Base-by-base conservation (phyloP, 371 early-diverging fungal genomes). In the Saksenaea vasiformis region DNA sequence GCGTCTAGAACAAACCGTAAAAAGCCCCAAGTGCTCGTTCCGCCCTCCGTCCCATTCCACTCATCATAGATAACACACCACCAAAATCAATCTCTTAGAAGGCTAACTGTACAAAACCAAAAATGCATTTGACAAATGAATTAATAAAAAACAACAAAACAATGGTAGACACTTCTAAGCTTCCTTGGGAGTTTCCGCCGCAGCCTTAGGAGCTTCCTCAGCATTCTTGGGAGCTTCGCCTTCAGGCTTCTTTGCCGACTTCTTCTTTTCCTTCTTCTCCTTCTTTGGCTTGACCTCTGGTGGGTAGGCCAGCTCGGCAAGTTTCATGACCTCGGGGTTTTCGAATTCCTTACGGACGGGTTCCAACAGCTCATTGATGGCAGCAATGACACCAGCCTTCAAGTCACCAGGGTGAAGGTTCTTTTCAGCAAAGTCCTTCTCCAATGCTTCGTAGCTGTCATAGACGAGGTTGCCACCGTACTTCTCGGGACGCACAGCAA, bases 351-450 rank as follows among this genome's bases (percentile, higher is more conserved):
- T 80, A 56, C 99, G 87, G 61, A 99, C 90, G 55, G 99, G 99
- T 10, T 87, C 93, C 61, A 99, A 85, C 35, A 99, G 78, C 5
- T 65, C 81, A 69, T 98, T 95, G 61, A 99, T 83, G 7, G 93
- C 90, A 15, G 89, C 86, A 26, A 93, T 88, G 3, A 94, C 93
- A 62, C 91, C 91, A 60, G 82, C 85, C 87, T 99, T 99, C 62
- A 99, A 86, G 74, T 99, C 99, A n/a, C 92, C 92, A 19, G 99
- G 99, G 76, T 99, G 98, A 38, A 99, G 80, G 64, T 88, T 80
- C 81, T 93, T 92, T 1, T 90, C 91, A 54, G 73, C 82, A 76
- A 98, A 99, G 59, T 93, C 97, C 37, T 87, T 77, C 75, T 97
- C 94, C 28, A 99, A 81, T 10, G 79, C 85, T 62, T 92, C 87